Evolutionary conservation across 2,329 filamentous ascomycete species (phyloP).

Genomic region (Cytospora schulzeri): DNA sequence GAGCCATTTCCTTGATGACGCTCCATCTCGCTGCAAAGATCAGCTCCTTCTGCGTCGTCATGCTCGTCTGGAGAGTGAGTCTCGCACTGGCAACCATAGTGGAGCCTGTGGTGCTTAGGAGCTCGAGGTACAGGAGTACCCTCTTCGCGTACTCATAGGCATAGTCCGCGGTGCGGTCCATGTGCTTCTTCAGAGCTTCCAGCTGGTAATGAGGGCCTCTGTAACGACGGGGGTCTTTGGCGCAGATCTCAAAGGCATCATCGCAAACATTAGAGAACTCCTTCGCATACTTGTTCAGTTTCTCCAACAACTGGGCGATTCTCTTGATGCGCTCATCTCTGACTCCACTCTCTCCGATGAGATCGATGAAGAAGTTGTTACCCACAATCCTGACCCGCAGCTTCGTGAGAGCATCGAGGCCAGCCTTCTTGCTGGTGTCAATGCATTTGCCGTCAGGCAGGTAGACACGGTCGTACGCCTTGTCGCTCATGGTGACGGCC

Average conservation of each 20-base stretch:
- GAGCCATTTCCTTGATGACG: background rate
- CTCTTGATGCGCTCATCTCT: conserved; percentile 11
- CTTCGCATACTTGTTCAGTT: conserved; percentile 3
- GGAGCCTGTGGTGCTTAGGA: background rate
- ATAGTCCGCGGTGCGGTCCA: conserved; percentile 5
- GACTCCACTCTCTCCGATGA: background rate
- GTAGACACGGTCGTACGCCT: conserved; percentile 7
- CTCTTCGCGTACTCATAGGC: conserved; percentile 15
- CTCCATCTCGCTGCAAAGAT: conserved; percentile 4
- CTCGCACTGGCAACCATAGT: background rate
- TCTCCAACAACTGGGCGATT: conserved; percentile 6
- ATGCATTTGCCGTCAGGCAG: background rate
- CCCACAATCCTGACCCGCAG: background rate
- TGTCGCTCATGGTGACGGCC: conserved; percentile 4
- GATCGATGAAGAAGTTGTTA: background rate
- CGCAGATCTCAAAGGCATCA: conserved; percentile 8
- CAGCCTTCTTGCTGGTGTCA: conserved; percentile 9
- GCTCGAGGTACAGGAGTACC: conserved; percentile 13
- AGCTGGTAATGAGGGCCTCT: conserved; percentile 6
- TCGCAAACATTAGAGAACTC: background rate
- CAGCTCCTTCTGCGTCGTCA: background rate
- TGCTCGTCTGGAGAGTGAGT: background rate
- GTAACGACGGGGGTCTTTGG: conserved; percentile 1
- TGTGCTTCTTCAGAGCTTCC: background rate
- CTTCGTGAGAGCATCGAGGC: background rate